Conservation (phyloP, 768 basidiomycete species). For the Pleurotus pulmonarius region DNA sequence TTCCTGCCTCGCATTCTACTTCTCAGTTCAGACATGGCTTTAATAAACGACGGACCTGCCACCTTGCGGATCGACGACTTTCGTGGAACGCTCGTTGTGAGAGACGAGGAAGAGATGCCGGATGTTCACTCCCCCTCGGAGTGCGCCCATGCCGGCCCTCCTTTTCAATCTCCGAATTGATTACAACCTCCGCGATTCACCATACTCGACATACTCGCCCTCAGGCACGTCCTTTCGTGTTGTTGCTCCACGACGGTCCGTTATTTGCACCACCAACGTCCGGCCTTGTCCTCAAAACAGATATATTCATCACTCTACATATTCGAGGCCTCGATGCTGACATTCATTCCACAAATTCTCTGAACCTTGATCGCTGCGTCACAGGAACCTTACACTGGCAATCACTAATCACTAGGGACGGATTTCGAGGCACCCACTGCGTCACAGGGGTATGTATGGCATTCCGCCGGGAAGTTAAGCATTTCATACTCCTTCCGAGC, state of each 20-base stretch:
- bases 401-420: neutral
- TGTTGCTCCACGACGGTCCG: no score
- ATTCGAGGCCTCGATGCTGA: neutral
- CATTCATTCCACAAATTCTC: conserved; percentile 4
- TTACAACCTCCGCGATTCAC: conserved; percentile 10
- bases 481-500: neutral
- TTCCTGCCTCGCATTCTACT: neutral
- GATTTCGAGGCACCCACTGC: neutral
- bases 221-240: conserved; percentile 12
- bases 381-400: conserved; percentile 26
- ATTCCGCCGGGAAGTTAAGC: conserved; percentile 3
- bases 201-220: conserved; percentile 3
- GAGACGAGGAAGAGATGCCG: conserved; percentile 3
- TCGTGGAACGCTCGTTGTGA: neutral
- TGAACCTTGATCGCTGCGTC: conserved; percentile 23
- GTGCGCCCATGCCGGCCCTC: conserved; percentile 9
- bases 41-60: neutral
- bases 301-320: no score
- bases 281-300: no score
- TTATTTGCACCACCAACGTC: no score
- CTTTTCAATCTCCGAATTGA: conserved; percentile 31
- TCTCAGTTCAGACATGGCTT: neutral
- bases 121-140: neutral
- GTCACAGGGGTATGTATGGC: neutral
- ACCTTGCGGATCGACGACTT: neutral